These are phyloP conservation scores for Nematodospora anomalae DNA, from an alignment of 1,139 yeast species.

Conservation along the genomic window DNA sequence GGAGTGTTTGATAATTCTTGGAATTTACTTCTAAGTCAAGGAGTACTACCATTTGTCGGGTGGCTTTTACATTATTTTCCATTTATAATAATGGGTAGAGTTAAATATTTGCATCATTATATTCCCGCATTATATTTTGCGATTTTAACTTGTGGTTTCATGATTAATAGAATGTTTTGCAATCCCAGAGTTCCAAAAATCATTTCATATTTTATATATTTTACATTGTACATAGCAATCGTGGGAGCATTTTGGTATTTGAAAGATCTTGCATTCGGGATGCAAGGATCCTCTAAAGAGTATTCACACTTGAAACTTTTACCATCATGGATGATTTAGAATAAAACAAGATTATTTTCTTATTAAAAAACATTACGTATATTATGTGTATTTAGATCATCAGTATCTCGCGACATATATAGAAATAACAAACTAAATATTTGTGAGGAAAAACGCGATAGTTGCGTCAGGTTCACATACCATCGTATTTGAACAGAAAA, in stretches of 20 bases:
- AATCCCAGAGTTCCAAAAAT: constrained; percentile 13
- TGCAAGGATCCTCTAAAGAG: constrained; percentile 28
- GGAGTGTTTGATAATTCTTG: constrained; percentile 21
- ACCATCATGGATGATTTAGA: constrained; percentile 28
- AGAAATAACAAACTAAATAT: no score
- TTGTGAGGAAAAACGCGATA: no score
- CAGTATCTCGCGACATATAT: no score
- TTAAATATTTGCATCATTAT: constrained; percentile 95
- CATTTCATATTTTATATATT: constrained; percentile 16
- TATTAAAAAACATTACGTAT: no score
- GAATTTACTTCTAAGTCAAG: constrained; percentile 25
- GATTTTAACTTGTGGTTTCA: constrained; percentile 56
- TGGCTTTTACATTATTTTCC: constrained; percentile 94
- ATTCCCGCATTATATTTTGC: constrained; percentile 96
- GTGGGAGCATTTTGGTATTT: constrained; percentile 32
- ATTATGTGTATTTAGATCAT: no score
- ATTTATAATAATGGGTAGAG: constrained; percentile 92
- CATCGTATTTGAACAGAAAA: no score
- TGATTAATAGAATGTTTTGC: constrained; percentile 25
- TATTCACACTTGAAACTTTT: constrained; percentile 28
- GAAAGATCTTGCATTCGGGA: constrained; percentile 33
- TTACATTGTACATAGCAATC: constrained; percentile 22
- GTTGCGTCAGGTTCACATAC: no score
- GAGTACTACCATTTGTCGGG: constrained; percentile 70
- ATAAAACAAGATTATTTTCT: no score